A percentile compares a stretch with the other conserved stretches of the same genome.
These are phyloP conservation scores for Meyerozyma smithsonii DNA, from an alignment of 1,139 yeast species.

Conservation along the genomic window DNA sequence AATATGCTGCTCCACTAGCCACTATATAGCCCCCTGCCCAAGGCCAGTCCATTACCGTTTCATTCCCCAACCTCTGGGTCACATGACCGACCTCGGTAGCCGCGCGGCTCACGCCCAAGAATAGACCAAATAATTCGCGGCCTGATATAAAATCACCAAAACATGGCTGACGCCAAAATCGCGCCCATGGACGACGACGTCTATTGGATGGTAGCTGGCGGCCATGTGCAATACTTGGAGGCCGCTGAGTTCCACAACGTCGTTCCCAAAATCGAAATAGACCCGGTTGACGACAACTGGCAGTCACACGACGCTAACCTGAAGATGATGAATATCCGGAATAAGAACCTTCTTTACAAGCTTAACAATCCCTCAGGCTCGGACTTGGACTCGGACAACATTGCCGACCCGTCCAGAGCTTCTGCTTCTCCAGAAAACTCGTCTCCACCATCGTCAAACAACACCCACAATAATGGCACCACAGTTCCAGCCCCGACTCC, in stretches of 20 bases:
- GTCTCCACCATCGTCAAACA: neutral
- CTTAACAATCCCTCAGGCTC: constrained; percentile 42
- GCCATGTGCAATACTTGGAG: constrained; percentile 7
- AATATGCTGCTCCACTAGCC: too few species aligned
- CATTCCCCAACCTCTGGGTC: too few species aligned
- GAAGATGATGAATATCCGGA: constrained; percentile 28
- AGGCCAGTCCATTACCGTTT: too few species aligned
- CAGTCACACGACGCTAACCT: constrained; percentile 5
- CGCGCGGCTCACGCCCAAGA: neutral
- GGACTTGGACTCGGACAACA: constrained; percentile 31
- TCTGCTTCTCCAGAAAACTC: neutral
- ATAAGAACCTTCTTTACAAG: constrained; percentile 36
- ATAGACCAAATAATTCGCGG: neutral
- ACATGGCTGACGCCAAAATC: neutral
- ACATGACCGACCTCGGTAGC: neutral
- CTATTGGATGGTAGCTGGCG: constrained; percentile 6
- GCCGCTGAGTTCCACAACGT: constrained; percentile 3
- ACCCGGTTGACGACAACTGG: constrained; percentile 3
- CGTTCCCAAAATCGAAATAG: neutral
- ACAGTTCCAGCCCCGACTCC: neutral
- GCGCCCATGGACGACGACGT: constrained; percentile 2
- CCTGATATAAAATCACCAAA: neutral
- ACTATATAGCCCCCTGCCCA: too few species aligned
- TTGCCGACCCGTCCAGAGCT: constrained; percentile 9
- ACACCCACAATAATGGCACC: neutral